Evolutionary conservation across 257 asterid species (phyloP), one percentile per base, ranked within the genome.

Genomic region (Rhazya stricta): DNA sequence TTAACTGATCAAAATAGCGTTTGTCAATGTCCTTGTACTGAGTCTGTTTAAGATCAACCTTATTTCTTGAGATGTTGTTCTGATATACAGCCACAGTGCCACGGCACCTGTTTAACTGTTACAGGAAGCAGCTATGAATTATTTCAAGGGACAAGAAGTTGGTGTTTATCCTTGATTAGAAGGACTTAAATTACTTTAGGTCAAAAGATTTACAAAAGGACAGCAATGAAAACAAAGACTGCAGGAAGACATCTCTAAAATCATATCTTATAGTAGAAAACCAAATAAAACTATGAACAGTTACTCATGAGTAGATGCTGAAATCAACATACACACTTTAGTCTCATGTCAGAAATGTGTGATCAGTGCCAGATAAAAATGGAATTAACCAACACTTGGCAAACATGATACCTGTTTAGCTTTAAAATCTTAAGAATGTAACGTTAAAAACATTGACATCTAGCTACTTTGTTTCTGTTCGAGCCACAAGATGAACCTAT

Each of bases 11-110:
- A 85, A 95, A 95, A 78, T 92, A 87, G 73, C 98, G 97, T 77
- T 89, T 92, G 87, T 95, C 99, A 27, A 95, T 95, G 83, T 92
- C 99, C 81, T 92, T 92, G 89, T 92, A 95, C 41, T 95, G 97
- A 69, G 96, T 76, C 80, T 91, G 98, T 84, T 89, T 95, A 77
- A 95, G 98, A 85, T 91, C 97, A 69, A 82, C 84, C 80, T 78
- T 86, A 78, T 91, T 89, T 84, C 76, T 87, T 65, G 91, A 91
- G 73, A 92, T 85, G 85, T 91, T 95, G 89, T 89, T 89, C 84
- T 83, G 89, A 88, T 89, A 89, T 41, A 95, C 99, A 80, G 96
- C 85, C 69, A 89, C 78, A 46, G 95, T 91, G 62, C 99, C 98
- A 70, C 80, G 89, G 45, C 77, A 81, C 83, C 88, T 88, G 82